These are phyloP conservation scores for Chalara sp. DNA, from an alignment of 2,329 filamentous ascomycete species.

Conservation along the genomic window DNA sequence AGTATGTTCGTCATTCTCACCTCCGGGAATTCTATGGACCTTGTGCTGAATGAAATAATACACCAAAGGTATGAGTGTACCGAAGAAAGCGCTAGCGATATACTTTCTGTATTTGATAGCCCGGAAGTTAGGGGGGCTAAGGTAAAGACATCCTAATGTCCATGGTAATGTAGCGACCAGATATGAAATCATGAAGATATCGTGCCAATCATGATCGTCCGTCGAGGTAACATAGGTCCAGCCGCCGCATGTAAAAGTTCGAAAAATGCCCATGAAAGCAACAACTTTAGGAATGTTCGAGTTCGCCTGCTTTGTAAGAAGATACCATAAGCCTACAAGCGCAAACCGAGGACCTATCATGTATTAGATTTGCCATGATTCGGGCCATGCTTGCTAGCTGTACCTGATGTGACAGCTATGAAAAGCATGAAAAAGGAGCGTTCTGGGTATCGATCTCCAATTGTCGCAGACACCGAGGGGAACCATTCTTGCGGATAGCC, in stretches of 20 bases:
- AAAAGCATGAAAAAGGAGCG: conserved; percentile 96
- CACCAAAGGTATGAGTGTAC: conserved; percentile 79
- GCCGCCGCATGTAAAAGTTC: conserved; percentile 89
- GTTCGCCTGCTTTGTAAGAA: conserved; percentile 73
- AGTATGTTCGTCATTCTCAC: conserved; percentile 46
- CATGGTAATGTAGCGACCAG: conserved; percentile 89
- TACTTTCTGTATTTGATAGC: conserved; percentile 87
- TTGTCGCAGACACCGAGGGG: conserved; percentile 90
- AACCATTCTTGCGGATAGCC: conserved; percentile 96
- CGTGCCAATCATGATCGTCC: conserved; percentile 97
- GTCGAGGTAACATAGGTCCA: conserved; percentile 99
- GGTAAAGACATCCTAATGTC: conserved; percentile 82
- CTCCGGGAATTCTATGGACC: conserved; percentile 86
- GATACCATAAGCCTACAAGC: conserved; percentile 86
- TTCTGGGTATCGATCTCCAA: conserved; percentile 95
- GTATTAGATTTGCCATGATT: conserved; percentile 10
- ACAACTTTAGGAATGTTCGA: conserved; percentile 75
- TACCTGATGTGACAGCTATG: conserved; percentile 90
- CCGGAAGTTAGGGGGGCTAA: conserved; percentile 77
- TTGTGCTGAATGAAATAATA: conserved; percentile 99
- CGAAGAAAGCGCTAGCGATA: conserved; percentile 79
- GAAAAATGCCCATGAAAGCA: conserved; percentile 71
- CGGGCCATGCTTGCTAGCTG: background rate
- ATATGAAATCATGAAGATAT: conserved; percentile 99
- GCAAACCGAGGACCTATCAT: conserved; percentile 77